A percentile compares a stretch with the other conserved stretches of the same genome.
phyloP scores from a whole-genome alignment of 2,329 filamentous ascomycete species.

The Periconia sp. region DNA sequence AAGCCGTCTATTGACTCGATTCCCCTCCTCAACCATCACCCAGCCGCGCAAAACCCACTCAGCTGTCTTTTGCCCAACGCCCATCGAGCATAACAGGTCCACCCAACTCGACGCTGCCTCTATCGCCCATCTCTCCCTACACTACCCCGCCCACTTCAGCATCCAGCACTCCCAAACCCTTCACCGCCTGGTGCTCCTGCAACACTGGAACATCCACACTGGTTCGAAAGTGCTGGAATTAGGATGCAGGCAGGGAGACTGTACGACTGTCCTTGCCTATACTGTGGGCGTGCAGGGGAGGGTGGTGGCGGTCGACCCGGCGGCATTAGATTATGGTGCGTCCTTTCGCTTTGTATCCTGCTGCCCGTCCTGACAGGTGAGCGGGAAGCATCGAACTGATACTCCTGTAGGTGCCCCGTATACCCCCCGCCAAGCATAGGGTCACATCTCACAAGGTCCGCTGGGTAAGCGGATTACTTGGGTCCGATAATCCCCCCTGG shows the following conservation, averaged over 20 bases:
- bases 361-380: no score
- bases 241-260: constrained; percentile 66
- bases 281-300: constrained; percentile 53
- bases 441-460: constrained; percentile 49
- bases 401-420: no score
- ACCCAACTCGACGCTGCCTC: constrained; percentile 14
- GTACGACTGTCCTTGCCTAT: constrained; percentile 57
- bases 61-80: no score
- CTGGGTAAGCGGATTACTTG: constrained; percentile 55
- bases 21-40: no score
- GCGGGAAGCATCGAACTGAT: no score
- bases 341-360: no score
- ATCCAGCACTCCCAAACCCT: constrained; percentile 27
- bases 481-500: constrained; percentile 45
- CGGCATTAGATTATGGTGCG: constrained; percentile 55
- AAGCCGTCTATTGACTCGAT: no score
- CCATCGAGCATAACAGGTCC: no score
- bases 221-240: constrained; percentile 60
- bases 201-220: constrained; percentile 23
- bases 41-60: no score
- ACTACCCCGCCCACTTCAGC: constrained; percentile 20
- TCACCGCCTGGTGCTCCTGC: constrained; percentile 27
- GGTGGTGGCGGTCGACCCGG: constrained; percentile 60
- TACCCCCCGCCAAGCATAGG: constrained; percentile 58
- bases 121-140: constrained; percentile 24